Base-by-base conservation (phyloP, 768 basidiomycete genomes). In the Hemileccinum rubropunctum region DNA sequence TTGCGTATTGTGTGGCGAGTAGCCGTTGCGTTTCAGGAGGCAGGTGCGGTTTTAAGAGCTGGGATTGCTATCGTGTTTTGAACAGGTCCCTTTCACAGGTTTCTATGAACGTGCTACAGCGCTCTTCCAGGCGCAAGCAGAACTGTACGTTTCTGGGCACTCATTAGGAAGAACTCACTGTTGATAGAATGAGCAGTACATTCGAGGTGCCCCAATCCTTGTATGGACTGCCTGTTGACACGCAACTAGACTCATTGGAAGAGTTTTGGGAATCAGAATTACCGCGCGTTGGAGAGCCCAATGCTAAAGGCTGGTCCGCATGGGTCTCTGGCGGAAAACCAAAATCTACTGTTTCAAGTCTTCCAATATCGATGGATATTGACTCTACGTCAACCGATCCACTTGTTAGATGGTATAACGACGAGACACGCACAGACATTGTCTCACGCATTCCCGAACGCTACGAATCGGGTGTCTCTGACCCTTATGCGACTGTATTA, bases 181-280 rank as follows among this genome's bases (percentile, higher is more conserved):
- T 42, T 43, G 10, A 59, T 51, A 10, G 33, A 40, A 36, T 23
- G 23, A 42, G 21, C 59, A 91, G 91, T 41, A 74, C 76, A 5
- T 90, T 86, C 54, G 71, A 78, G 51, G 48, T 73, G 20, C 88
- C 88, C 0, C 65, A 72, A 21, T 59, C 61, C n/a, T 59, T 86
- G 1, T 58, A 60, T 34, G 65, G 63, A 38, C 54, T 71, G 41
- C 67, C 84, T 23, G 71, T 83, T 30, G 69, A 76, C 18, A 60
- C 56, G 4, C 78, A 77, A 45, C 68, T 91, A 3, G 74, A 79
- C 47, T 71, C 75, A 14, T 73, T 93, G 4, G 89, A 91, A 68
- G 80, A 82, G 45, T 93, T 88, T 62, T 93, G 91, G 91, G 91
- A 93, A 44, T 81, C 85, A 4, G 91, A 91, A 66, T 71, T 69